Percentiles rank a stretch among this genome's conserved stretches.
Conservation (phyloP, 495 filamentous ascomycete species). For the Thozetella sp. region DNA sequence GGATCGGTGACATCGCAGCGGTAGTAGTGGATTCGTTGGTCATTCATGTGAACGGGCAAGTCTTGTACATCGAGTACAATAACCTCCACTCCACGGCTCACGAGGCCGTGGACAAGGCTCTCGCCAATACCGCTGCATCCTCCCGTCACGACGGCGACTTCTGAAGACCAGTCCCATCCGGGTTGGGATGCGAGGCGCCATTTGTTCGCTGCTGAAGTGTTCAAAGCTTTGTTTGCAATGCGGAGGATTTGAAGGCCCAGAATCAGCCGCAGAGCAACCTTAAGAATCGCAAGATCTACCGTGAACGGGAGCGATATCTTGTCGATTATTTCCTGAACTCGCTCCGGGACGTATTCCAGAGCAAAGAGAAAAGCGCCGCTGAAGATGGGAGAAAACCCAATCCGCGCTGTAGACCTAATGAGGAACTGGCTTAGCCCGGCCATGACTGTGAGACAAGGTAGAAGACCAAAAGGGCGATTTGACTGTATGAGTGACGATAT, state of each 20-base stretch:
- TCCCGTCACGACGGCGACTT: constrained; percentile 69
- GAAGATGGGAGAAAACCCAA: too few relatives aligned
- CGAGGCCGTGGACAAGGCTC: constrained; percentile 56
- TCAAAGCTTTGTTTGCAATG: constrained; percentile 43
- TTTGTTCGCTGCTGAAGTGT: constrained; percentile 37
- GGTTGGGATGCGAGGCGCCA: constrained; percentile 25
- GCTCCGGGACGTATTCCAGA: too few relatives aligned
- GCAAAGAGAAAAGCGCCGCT: too few relatives aligned
- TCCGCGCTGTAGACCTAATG: too few relatives aligned
- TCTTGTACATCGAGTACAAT: constrained; percentile 65
- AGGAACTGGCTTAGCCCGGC: too few relatives aligned
- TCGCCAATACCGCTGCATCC: constrained; percentile 67
- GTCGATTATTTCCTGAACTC: too few relatives aligned
- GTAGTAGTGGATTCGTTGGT: constrained; percentile 54
- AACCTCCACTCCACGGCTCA: constrained; percentile 55
- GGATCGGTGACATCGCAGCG: constrained; percentile 61
- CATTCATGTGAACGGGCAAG: constrained; percentile 37
- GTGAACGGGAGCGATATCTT: too few relatives aligned
- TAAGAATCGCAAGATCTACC: too few relatives aligned
- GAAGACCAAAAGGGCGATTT: too few relatives aligned
- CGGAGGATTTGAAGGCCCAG: constrained; percentile 40
- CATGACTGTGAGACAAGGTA: too few relatives aligned
- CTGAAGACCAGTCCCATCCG: constrained; percentile 56
- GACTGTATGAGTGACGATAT: too few relatives aligned
- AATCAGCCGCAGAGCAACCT: constrained; percentile 37